Conservation (phyloP, 2,329 filamentous ascomycete genomes). For the Camillea tinctor region DNA sequence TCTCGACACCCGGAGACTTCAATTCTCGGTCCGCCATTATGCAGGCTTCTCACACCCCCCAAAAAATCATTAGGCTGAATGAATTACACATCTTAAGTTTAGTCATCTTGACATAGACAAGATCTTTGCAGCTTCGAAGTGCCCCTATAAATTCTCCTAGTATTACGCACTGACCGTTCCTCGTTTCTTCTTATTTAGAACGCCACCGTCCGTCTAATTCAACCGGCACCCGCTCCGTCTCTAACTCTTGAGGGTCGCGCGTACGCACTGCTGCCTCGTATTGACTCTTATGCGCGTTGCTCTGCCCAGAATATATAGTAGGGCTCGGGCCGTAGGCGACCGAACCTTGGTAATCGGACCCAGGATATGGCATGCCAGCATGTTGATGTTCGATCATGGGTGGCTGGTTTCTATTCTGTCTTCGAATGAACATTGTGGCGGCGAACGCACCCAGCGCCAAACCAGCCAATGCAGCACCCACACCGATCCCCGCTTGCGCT, state of each 20-base stretch:
- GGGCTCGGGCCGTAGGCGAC: not conserved
- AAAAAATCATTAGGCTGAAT: not conserved
- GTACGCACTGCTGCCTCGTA: not conserved
- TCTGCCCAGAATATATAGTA: not conserved
- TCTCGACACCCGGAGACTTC: not conserved
- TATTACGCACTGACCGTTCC: not conserved
- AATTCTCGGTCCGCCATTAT: not conserved
- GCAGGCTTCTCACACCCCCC: too few species aligned
- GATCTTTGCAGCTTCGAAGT: not conserved
- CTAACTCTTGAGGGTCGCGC: constrained; percentile 2
- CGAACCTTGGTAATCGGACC: constrained; percentile 3
- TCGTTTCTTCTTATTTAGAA: not conserved
- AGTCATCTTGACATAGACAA: not conserved
- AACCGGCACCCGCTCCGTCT: not conserved
- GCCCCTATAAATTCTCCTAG: not conserved
- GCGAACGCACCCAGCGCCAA: constrained; percentile 6
- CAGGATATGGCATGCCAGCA: constrained; percentile 5
- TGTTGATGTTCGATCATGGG: not conserved
- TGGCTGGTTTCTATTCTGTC: not conserved
- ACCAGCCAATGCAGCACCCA: constrained; percentile 7
- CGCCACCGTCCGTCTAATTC: constrained; percentile 1
- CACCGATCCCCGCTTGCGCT: constrained; percentile 11
- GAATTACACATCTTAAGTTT: not conserved
- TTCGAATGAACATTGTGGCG: constrained; percentile 1
- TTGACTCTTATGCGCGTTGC: not conserved